These are phyloP conservation scores for Cystobasidium slooffiae DNA, from an alignment of 1,284 basidiomycete genomes.

Conservation along the genomic window DNA sequence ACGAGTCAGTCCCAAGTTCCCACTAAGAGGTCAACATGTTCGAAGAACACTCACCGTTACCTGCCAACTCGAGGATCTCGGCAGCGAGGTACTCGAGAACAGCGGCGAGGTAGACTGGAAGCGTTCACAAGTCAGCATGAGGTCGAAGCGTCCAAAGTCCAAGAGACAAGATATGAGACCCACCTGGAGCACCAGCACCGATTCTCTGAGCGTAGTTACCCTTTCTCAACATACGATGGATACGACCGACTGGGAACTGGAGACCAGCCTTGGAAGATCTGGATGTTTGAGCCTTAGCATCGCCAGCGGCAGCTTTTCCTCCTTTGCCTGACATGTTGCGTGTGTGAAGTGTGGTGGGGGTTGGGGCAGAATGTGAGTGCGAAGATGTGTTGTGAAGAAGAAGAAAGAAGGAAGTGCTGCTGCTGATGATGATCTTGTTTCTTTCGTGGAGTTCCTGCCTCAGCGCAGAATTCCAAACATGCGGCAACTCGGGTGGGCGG, in stretches of 20 bases:
- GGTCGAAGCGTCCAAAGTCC: neutral
- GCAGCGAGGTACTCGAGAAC: conserved; percentile 83
- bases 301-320: conserved; percentile 44
- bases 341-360: conserved; percentile 13
- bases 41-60: conserved; percentile 65
- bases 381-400: conserved; percentile 16
- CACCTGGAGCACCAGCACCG: conserved; percentile 44
- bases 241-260: conserved; percentile 83
- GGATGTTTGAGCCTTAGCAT: conserved; percentile 58
- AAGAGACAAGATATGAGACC: neutral
- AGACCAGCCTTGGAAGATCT: conserved; percentile 83
- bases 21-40: neutral
- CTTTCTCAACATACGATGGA: conserved; percentile 82
- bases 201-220: conserved; percentile 65
- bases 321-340: conserved; percentile 46
- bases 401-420: conserved; percentile 31
- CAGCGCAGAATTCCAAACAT: neutral
- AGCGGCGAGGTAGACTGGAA: conserved; percentile 64
- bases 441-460: neutral
- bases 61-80: conserved; percentile 85
- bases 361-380: conserved; percentile 12
- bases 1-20: neutral
- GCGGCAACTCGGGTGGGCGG: neutral
- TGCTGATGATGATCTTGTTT: conserved; percentile 2
- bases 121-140: conserved; percentile 16